These are phyloP conservation scores for Teratosphaeria zuluensis DNA, from an alignment of 2,329 filamentous ascomycete species.

Conservation along the genomic window DNA sequence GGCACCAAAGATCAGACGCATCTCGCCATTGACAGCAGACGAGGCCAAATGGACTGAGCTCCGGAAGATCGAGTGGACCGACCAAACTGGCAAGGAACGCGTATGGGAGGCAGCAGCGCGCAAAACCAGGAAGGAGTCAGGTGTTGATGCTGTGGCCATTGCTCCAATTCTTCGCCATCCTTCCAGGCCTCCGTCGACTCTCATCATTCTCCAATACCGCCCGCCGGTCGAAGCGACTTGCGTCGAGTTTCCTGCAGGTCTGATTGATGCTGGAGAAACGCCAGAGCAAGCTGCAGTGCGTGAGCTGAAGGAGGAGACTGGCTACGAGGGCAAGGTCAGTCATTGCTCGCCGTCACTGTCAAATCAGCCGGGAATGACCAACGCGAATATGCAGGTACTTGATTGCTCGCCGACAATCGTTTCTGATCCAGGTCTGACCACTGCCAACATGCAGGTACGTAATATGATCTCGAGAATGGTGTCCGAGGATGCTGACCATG, in stretches of 20 bases:
- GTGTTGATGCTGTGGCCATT: conserved; percentile 52
- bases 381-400: conserved; percentile 26
- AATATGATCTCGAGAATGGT: not conserved
- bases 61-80: conserved; percentile 43
- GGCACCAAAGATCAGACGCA: conserved; percentile 34
- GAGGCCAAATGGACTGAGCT: conserved; percentile 50
- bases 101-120: conserved; percentile 43
- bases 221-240: conserved; percentile 49
- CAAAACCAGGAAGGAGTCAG: conserved; percentile 45
- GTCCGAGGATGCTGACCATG: not conserved
- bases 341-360: conserved; percentile 49
- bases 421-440: conserved; percentile 53
- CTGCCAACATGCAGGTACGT: conserved; percentile 47
- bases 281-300: conserved; percentile 47
- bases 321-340: conserved; percentile 45
- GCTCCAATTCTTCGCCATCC: conserved; percentile 44
- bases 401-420: conserved; percentile 57
- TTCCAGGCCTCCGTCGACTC: conserved; percentile 37
- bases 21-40: conserved; percentile 40
- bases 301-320: conserved; percentile 54
- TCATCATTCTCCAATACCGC: conserved; percentile 50
- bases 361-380: conserved; percentile 44
- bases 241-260: conserved; percentile 51
- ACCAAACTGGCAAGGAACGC: conserved; percentile 36
- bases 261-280: conserved; percentile 49